These are phyloP conservation scores for Pichia kluyveri DNA, from an alignment of 805 yeast genomes.

Conservation along the genomic window DNA sequence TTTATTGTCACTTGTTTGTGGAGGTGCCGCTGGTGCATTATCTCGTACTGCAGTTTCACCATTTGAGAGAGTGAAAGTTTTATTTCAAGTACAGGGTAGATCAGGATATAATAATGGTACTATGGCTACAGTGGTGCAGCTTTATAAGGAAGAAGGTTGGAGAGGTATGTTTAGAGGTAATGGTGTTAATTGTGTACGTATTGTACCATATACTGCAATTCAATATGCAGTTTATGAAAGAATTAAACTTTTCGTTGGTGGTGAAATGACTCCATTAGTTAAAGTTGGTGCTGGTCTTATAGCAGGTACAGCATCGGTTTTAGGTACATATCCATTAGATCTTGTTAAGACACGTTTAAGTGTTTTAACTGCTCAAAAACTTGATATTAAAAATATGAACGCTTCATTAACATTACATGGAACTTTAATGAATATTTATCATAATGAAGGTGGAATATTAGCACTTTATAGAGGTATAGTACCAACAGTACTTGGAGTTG, in stretches of 20 bases:
- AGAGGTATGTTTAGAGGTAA: slow-evolving; percentile 87
- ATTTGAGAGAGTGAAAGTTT: slow-evolving; percentile 85
- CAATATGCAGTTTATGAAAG: slow-evolving; percentile 81
- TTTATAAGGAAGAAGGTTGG: slow-evolving; percentile 89
- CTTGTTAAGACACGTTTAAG: slow-evolving; percentile 83
- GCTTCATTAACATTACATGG: slow-evolving; percentile 66
- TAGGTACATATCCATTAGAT: slow-evolving; percentile 87
- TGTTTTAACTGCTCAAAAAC: slow-evolving; percentile 66
- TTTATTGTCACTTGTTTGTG: slow-evolving; percentile 57
- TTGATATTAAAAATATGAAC: slow-evolving; percentile 29
- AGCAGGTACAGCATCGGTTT: slow-evolving; percentile 74
- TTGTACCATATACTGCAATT: slow-evolving; percentile 90
- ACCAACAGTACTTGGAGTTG: slow-evolving; percentile 92
- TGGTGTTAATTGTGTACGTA: slow-evolving; percentile 79
- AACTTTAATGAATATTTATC: slow-evolving; percentile 50
- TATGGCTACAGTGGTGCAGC: slow-evolving; percentile 60
- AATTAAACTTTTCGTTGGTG: slow-evolving; percentile 34
- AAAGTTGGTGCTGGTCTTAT: slow-evolving; percentile 69
- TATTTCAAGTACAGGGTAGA: slow-evolving; percentile 77
- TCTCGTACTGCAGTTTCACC: slow-evolving; percentile 93
- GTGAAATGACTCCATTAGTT: slow-evolving; percentile 41
- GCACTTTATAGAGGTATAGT: slow-evolving; percentile 79
- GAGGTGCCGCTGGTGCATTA: slow-evolving; percentile 72
- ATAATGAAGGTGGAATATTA: slow-evolving; percentile 68
- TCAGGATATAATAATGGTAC: slow-evolving; percentile 50